Conservation (phyloP, 1,284 basidiomycete species). For the Retiboletus flavoniger region DNA sequence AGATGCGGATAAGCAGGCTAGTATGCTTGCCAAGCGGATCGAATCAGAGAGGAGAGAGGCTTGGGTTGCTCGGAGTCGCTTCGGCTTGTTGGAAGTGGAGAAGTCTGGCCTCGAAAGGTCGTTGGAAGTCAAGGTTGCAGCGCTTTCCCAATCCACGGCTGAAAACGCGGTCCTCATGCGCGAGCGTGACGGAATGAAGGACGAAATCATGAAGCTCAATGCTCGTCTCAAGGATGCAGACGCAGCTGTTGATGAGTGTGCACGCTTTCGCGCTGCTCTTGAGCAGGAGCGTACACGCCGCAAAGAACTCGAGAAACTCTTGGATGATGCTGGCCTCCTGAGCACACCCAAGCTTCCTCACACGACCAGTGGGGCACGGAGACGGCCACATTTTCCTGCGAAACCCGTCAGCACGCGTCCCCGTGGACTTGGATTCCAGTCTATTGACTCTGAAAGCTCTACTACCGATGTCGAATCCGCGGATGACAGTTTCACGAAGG, state of each 20-base stretch:
- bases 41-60: slow-evolving; percentile 71
- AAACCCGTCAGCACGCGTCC: slow-evolving; percentile 26
- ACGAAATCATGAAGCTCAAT: slow-evolving; percentile 36
- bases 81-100: slow-evolving; percentile 64
- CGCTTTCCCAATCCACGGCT: slow-evolving; percentile 34
- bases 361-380: slow-evolving; percentile 10
- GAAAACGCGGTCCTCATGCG: slow-evolving; percentile 35
- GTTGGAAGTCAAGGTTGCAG: slow-evolving; percentile 41
- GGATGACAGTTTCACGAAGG: slow-evolving; percentile 41
- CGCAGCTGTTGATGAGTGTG: slow-evolving; percentile 35
- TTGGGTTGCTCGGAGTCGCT: slow-evolving; percentile 69
- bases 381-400: slow-evolving; percentile 13
- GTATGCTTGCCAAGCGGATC: slow-evolving; percentile 58
- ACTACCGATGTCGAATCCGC: slow-evolving; percentile 63
- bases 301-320: slow-evolving; percentile 43
- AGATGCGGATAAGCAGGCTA: slow-evolving; percentile 63
- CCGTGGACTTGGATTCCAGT: slow-evolving; percentile 55
- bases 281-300: slow-evolving; percentile 40
- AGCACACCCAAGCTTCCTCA: slow-evolving; percentile 31
- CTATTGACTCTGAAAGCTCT: slow-evolving; percentile 61
- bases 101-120: slow-evolving; percentile 52
- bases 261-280: slow-evolving; percentile 35
- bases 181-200: slow-evolving; percentile 35
- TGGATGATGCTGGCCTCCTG: slow-evolving; percentile 39
- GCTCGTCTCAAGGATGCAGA: slow-evolving; percentile 35